Percentiles rank a stretch among this genome's conserved stretches.
These are phyloP conservation scores for Curvularia sp. DNA, from an alignment of 2,329 filamentous ascomycete genomes.

Conservation along the genomic window DNA sequence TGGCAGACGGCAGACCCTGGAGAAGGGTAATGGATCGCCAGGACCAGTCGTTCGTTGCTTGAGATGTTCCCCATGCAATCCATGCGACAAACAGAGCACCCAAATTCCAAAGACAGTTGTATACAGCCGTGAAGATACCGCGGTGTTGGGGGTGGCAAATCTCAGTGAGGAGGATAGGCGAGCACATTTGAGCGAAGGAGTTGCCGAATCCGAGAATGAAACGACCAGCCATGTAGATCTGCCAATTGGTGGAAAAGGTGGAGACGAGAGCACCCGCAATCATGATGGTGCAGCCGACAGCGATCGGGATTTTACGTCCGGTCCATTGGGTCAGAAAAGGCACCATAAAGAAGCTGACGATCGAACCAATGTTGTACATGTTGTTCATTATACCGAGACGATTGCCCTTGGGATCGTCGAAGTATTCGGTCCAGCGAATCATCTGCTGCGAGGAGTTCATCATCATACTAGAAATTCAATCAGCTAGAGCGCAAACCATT, in stretches of 20 bases:
- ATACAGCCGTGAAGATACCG: slow-evolving; percentile 68
- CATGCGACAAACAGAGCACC: slow-evolving; percentile 64
- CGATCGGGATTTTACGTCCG: slow-evolving; percentile 54
- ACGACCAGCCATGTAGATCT: slow-evolving; percentile 64
- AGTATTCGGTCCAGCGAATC: slow-evolving; percentile 48
- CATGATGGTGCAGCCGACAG: slow-evolving; percentile 55
- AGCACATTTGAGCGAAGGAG: slow-evolving; percentile 68
- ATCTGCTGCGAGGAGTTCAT: slow-evolving; percentile 55
- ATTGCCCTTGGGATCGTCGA: slow-evolving; percentile 49
- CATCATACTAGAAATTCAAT: slow-evolving; percentile 47
- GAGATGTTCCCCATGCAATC: slow-evolving; percentile 56
- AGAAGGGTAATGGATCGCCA: slow-evolving; percentile 61
- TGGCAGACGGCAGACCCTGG: slow-evolving; percentile 57
- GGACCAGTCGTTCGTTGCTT: slow-evolving; percentile 56
- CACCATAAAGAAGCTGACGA: slow-evolving; percentile 46
- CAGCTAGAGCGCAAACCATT: not conserved
- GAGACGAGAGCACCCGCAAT: slow-evolving; percentile 50
- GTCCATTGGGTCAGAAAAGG: slow-evolving; percentile 52
- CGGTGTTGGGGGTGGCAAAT: slow-evolving; percentile 73
- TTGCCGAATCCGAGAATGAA: slow-evolving; percentile 72
- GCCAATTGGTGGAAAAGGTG: slow-evolving; percentile 33
- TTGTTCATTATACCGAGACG: slow-evolving; percentile 56
- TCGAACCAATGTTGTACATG: slow-evolving; percentile 53
- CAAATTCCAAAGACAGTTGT: slow-evolving; percentile 72
- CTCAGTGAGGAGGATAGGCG: slow-evolving; percentile 69